A percentile compares a stretch with the other conserved stretches of the same genome.
phyloP scores from a whole-genome alignment of 2,329 filamentous ascomycete species.

The Dothidotthia symphoricarpi region DNA sequence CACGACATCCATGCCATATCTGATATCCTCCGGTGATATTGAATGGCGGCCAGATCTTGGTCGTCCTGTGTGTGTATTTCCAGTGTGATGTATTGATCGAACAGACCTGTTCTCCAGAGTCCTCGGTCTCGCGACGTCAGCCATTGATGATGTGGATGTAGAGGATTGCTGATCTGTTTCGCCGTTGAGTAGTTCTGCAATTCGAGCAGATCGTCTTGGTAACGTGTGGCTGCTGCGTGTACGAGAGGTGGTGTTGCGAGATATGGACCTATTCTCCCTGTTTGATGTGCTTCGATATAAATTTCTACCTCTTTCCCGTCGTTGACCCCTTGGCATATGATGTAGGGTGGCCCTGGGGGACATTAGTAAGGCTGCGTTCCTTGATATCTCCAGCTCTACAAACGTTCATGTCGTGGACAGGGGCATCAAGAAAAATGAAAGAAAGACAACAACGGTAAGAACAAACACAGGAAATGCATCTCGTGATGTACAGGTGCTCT shows the following conservation, averaged over 20 bases:
- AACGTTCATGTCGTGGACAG: no score
- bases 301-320: slow-evolving; percentile 39
- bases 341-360: background rate
- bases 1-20: slow-evolving; percentile 42
- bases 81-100: slow-evolving; percentile 29
- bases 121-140: slow-evolving; percentile 40
- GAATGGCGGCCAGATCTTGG: slow-evolving; percentile 27
- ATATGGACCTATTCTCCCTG: slow-evolving; percentile 27
- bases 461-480: no score
- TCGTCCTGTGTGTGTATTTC: slow-evolving; percentile 20
- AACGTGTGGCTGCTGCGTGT: slow-evolving; percentile 20
- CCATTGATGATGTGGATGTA: slow-evolving; percentile 29
- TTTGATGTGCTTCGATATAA: slow-evolving; percentile 25
- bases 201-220: slow-evolving; percentile 34
- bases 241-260: slow-evolving; percentile 18
- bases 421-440: no score
- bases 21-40: slow-evolving; percentile 30
- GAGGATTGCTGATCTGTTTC: slow-evolving; percentile 18
- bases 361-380: no score
- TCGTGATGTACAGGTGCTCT: no score
- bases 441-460: no score
- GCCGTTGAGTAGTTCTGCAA: slow-evolving; percentile 33
- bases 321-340: slow-evolving; percentile 39
- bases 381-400: no score
- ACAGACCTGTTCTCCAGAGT: slow-evolving; percentile 33